Evolutionary conservation across 768 basidiomycete genomes (phyloP).

Genomic region (Rossbeevera mucosa): DNA sequence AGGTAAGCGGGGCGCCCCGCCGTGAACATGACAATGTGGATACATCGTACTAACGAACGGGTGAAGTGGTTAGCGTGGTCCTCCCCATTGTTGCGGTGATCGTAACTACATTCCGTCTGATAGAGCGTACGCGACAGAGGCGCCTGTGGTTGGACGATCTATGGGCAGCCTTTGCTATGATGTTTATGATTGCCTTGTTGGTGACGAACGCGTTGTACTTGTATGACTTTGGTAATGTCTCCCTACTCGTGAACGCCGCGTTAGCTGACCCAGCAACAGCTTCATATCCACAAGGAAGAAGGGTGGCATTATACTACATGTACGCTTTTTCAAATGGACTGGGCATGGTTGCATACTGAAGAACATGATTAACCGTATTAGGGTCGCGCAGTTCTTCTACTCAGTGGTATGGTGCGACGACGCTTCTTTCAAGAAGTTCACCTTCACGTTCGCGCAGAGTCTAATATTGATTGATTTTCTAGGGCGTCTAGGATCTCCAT

Average conservation of each 20-base stretch:
- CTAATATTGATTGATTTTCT: not conserved
- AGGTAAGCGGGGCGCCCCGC: not conserved
- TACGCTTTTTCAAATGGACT: not conserved
- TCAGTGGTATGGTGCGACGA: constrained; percentile 1
- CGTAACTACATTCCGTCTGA: constrained; percentile 1
- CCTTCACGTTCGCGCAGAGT: not conserved
- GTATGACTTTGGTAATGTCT: not conserved
- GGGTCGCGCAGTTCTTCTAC: constrained; percentile 6
- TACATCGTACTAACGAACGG: not conserved
- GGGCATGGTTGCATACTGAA: not conserved
- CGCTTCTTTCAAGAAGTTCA: not conserved
- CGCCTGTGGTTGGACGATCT: constrained; percentile 4
- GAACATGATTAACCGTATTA: not conserved
- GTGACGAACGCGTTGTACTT: constrained; percentile 1
- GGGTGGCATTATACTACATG: constrained; percentile 1
- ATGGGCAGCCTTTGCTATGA: not conserved
- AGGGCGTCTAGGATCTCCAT: not conserved
- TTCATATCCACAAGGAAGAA: not conserved
- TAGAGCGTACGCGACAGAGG: not conserved
- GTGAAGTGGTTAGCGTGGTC: not conserved
- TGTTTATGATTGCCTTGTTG: not conserved
- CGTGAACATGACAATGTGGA: not conserved
- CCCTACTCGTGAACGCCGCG: not conserved
- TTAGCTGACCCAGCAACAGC: not conserved
- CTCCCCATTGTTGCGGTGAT: constrained; percentile 1